Evolutionary conservation across 495 filamentous ascomycete genomes (phyloP), one percentile per base, ranked within the genome.

Genomic region (Xylaria palmicola): DNA sequence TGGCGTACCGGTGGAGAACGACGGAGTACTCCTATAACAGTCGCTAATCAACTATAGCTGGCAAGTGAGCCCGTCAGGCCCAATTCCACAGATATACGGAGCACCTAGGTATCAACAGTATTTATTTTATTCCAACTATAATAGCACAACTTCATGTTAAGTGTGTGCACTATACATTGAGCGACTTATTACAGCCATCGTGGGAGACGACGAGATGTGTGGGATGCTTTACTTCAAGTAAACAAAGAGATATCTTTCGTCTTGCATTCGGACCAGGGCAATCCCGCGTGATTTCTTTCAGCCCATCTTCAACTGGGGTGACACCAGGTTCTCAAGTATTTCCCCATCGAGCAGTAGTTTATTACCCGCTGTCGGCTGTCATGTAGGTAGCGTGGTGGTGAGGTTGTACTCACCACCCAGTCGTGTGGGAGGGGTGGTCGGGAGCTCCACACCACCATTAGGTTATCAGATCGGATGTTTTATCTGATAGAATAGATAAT

Each of bases 401-500:
- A 19, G 15, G 55, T 58, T 9, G 37, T 39, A 43, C n/a, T 36
- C 39, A 43, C 40, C n/a, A 19, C 29, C 27, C n/a, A 51, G 22
- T 6, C 26, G 15, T 27, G 34, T 29, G 43, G 15, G 37, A 36
- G 37, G 13, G 22, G 1, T 26, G 47, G 36, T 52, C 20, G 39
- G 32, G 43, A 43, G 17, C 59, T 20, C 59, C 59, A 61, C 59
- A 61, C 58, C 48, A 44, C 40, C 49, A 39, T 48, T 45, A 24
- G 43, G 24, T 61, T 53, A 61, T 61, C 59, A 48, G 59, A 53
- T 60, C 57, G 30, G 43, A n/a, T 29, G 27, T 19, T 47, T 59
- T 60, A 60, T 60, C 57, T 51, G 57, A 60, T 60, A 47, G 50
- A 61, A 61, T 47, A 61, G 59, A 61, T 61, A 61, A 61, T 48